These are phyloP conservation scores for Anthracocystis walkeri DNA, from an alignment of 1,284 basidiomycete genomes.

Conservation along the genomic window DNA sequence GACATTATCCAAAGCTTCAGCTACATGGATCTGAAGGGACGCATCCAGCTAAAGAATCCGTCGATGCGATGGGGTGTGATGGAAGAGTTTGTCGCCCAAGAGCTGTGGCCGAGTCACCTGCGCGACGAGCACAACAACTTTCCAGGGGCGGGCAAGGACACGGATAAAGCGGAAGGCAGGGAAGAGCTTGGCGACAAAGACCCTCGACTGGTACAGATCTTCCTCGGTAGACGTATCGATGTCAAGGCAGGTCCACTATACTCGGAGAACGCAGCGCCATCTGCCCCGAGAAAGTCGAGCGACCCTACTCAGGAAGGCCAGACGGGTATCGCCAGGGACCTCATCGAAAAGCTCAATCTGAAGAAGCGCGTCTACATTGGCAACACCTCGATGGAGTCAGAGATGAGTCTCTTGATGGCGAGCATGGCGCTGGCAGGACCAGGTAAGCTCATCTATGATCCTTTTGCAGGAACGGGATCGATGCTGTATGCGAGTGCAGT, in stretches of 20 bases:
- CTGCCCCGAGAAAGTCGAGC: slow-evolving; percentile 41
- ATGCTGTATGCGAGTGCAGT: slow-evolving; percentile 81
- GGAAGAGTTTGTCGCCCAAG: slow-evolving; percentile 81
- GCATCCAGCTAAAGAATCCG: slow-evolving; percentile 84
- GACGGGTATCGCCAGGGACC: slow-evolving; percentile 50
- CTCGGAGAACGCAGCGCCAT: slow-evolving; percentile 17
- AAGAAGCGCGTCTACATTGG: slow-evolving; percentile 90
- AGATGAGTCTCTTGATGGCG: slow-evolving; percentile 93
- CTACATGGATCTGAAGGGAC: slow-evolving; percentile 86
- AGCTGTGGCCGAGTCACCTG: slow-evolving; percentile 41
- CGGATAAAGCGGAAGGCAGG: slow-evolving; percentile 26
- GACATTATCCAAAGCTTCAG: slow-evolving; percentile 82
- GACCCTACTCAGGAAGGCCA: slow-evolving; percentile 51
- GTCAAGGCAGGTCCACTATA: slow-evolving; percentile 27
- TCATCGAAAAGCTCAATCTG: slow-evolving; percentile 74
- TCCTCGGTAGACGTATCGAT: slow-evolving; percentile 52
- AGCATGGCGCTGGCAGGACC: slow-evolving; percentile 89
- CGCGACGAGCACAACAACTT: slow-evolving; percentile 43
- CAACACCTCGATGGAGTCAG: slow-evolving; percentile 97
- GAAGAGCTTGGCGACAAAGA: slow-evolving; percentile 55
- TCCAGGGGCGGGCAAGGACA: slow-evolving; percentile 37
- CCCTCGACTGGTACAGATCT: slow-evolving; percentile 60
- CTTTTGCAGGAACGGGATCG: slow-evolving; percentile 95
- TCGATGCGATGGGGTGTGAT: slow-evolving; percentile 83
- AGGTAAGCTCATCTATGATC: slow-evolving; percentile 93